Percentiles rank a stretch among this genome's conserved stretches.
These are phyloP conservation scores for Peronospora farinosa DNA, from an alignment of 352 stramenopile genomes.

Conservation along the genomic window DNA sequence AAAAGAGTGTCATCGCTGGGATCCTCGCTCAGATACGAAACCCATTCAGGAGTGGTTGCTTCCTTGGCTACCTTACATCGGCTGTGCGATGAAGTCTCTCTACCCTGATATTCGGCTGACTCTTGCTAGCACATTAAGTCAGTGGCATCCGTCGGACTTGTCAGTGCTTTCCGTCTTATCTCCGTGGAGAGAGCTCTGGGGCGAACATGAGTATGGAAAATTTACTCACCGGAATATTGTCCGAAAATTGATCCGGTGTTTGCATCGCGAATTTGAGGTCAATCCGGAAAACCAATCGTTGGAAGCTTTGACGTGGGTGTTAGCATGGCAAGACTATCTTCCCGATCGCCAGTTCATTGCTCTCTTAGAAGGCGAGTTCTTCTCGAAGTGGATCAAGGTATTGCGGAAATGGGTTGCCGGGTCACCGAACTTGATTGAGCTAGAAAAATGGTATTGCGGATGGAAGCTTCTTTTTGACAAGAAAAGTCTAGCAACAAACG, in stretches of 20 bases:
- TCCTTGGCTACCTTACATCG: slow-evolving; percentile 55
- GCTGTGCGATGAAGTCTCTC: slow-evolving; percentile 38
- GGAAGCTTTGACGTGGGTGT: slow-evolving; percentile 56
- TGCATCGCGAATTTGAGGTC: slow-evolving; percentile 78
- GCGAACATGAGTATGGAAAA: slow-evolving; percentile 72
- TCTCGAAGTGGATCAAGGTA: slow-evolving; percentile 85
- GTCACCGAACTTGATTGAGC: slow-evolving; percentile 45
- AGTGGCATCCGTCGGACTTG: slow-evolving; percentile 77
- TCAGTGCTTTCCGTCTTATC: slow-evolving; percentile 55
- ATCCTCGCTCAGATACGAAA: slow-evolving; percentile 37
- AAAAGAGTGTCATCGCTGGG: slow-evolving; percentile 62
- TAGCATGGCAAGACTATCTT: slow-evolving; percentile 67
- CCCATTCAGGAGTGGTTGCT: slow-evolving; percentile 75
- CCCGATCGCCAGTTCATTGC: slow-evolving; percentile 70
- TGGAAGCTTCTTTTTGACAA: slow-evolving; percentile 82
- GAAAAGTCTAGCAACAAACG: slow-evolving; percentile 44
- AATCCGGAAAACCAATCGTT: slow-evolving; percentile 70
- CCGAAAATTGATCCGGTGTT: slow-evolving; percentile 63
- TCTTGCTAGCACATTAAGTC: slow-evolving; percentile 52
- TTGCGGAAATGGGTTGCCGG: slow-evolving; percentile 70
- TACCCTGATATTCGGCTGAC: slow-evolving; percentile 67
- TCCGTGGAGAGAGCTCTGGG: slow-evolving; percentile 70
- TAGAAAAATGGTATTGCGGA: slow-evolving; percentile 79
- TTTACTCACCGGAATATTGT: slow-evolving; percentile 80
- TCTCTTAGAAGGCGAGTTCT: slow-evolving; percentile 88